Base-by-base conservation (phyloP, 2,329 filamentous ascomycete genomes). In the Plectosphaerella cucumerina region DNA sequence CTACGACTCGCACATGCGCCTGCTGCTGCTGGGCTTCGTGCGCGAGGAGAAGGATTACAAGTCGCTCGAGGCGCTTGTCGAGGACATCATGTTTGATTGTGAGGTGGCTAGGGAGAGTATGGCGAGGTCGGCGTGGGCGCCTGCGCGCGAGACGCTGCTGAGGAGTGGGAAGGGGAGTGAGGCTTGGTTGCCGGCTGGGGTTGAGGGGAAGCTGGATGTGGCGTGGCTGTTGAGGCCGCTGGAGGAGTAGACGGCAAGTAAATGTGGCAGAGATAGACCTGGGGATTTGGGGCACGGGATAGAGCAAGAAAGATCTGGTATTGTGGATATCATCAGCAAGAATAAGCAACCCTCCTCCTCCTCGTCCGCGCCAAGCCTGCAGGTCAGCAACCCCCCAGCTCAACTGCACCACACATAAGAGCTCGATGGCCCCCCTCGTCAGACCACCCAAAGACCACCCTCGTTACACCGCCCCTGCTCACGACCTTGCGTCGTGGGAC, bases 31-130 rank as follows among this genome's bases (percentile, higher is more conserved):
- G 54, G 94, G 92, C 26, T 97, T 90, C 68, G 91, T 99, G 55
- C 81, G 94, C 49, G 86, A 90, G 9, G 94, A 97, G 71, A 85
- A 81, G 65, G 90, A 97, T 73, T 99, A 99, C 71, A 82, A 85
- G 53, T 86, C 82, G 56, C 77, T 90, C 59, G 92, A 97, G 56
- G 87, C 86, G 33, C 75, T 97, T 64, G 83, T 97, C 43, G 82
- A 86, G 60, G 94, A 99, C 72, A 99, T 99, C 65, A 81, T 82
- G 64, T 81, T 86, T 59, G 94, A 97, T 74, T 96, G 94, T 62
- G 82, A 89, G 60, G 92, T 97, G 50, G 87, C 91, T 42, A 77
- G 78, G 59, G 73, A 76, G 61, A 94, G 90, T 71, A 71, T 99
- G 62, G 78, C 71, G 48, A 75, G 94, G 56, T 70, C 78, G 31